Evolutionary conservation across 176 grass and related monocot species (phyloP).

Genomic region (Elaeis guineensis): DNA sequence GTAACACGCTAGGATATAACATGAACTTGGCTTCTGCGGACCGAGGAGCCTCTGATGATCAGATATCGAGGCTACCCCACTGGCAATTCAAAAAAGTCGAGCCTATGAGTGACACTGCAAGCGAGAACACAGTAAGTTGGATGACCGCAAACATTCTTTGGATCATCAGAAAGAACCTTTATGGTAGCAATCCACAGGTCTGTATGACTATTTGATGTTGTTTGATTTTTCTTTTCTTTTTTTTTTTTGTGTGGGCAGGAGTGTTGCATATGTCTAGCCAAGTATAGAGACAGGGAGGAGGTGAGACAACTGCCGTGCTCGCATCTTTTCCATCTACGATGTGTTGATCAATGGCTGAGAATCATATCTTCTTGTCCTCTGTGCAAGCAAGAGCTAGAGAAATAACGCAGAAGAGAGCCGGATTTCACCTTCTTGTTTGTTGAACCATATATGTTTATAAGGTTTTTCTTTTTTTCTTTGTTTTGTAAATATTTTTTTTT

Average conservation of each 20-base stretch:
- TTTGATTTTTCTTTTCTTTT: neutral
- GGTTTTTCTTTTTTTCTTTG: no score
- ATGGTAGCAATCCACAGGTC: no score
- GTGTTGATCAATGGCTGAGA: conserved; percentile 90
- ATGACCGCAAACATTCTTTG: no score
- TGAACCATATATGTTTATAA: no score
- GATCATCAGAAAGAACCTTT: no score
- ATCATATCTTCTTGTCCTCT: conserved; percentile 97
- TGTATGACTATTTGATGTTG: neutral
- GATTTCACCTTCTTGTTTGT: no score
- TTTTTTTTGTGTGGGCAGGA: conserved; percentile 27
- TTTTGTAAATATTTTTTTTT: no score
- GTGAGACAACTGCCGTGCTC: conserved; percentile 85
- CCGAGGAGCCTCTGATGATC: conserved; percentile 75
- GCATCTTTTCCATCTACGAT: conserved; percentile 82
- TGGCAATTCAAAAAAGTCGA: conserved; percentile 69
- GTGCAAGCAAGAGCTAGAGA: conserved; percentile 87
- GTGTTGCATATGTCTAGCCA: conserved; percentile 93
- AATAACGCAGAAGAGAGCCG: conserved; percentile 13
- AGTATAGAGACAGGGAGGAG: conserved; percentile 77
- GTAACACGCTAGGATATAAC: conserved; percentile 71
- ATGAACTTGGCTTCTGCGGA: conserved; percentile 75
- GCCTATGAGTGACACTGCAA: conserved; percentile 9
- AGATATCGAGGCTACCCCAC: conserved; percentile 59
- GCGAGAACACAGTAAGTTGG: conserved; percentile 41